These are phyloP conservation scores for Alternaria consortialis DNA, from an alignment of 2,329 filamentous ascomycete genomes.

Conservation along the genomic window DNA sequence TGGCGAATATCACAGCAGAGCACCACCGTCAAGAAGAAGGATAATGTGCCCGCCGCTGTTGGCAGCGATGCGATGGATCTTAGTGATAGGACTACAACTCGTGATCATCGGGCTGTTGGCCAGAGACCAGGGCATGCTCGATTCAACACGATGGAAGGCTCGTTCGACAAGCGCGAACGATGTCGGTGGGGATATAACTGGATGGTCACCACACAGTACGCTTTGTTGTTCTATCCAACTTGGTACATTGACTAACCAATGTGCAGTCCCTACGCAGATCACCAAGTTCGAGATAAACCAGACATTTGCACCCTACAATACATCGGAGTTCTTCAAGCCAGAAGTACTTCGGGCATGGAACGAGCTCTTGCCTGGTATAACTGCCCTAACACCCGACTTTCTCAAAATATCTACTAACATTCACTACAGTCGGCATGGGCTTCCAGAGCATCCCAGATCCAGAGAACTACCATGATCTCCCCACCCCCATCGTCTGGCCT, in stretches of 20 bases:
- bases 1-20: conserved; percentile 27
- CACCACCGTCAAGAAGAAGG: conserved; percentile 30
- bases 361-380: conserved; percentile 38
- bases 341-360: conserved; percentile 46
- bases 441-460: conserved; percentile 44
- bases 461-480: conserved; percentile 42
- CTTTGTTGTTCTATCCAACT: background rate
- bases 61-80: conserved; percentile 37
- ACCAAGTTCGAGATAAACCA: conserved; percentile 48
- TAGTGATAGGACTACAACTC: conserved; percentile 43
- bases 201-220: conserved; percentile 45
- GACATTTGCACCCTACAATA: conserved; percentile 48
- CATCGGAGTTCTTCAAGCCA: conserved; percentile 48
- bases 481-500: conserved; percentile 45
- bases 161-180: conserved; percentile 38
- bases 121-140: conserved; percentile 41
- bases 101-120: conserved; percentile 43
- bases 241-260: conserved; percentile 2
- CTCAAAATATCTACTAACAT: background rate
- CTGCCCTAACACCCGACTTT: background rate
- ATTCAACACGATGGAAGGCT: conserved; percentile 28
- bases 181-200: conserved; percentile 46
- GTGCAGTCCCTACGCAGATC: conserved; percentile 43
- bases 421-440: conserved; percentile 41
- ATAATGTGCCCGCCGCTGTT: conserved; percentile 22